Evolutionary conservation across 2,329 filamentous ascomycete species (phyloP), one percentile per base, ranked within the genome.

Genomic region (Diaporthe sp.): DNA sequence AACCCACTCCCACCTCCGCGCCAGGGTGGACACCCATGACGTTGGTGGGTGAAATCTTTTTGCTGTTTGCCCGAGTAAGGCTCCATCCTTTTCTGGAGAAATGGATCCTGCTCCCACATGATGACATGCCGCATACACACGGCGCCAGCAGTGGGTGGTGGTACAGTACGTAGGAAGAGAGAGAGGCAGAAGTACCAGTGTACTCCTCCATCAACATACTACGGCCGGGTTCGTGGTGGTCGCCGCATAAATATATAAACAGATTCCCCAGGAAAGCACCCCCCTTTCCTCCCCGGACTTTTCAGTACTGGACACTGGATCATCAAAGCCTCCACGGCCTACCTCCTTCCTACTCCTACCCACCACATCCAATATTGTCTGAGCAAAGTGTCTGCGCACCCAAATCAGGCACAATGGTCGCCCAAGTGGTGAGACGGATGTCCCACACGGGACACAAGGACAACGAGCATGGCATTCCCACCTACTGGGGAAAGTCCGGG

Each of bases 391-490:
- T 20, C 58, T 53, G 8, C 55, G 25, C 53, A 57, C 58, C 49
- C 8, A 58, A 68, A 55, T 42, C 60, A 75, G 75, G 31, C 75
- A 75, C 44, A 25, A 76, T 76, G 75, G 75, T 72, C 42, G 49
- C 67, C 25, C 25, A 70, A 15, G 61, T 71, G 37, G 28, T 76
- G 12, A 72, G 61, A 75, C 58, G 68, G 39, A 42, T 37, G 49
- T 71, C 68, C 75, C 75, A 37, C 55, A 76, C 73, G 61, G 75
- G 75, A 65, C 75, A 76, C 73, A 76, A 73, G 70, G 75, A 76
- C 73, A 76, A 76, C 61, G 68, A 75, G 22, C 73, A 76, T 72
- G 75, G 75, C 51, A 73, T 76, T 20, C 75, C 75, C 22, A 76
- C 75, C 8, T 76, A 76, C 73, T 76, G 75, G 75, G 70, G 75